phyloP scores from a whole-genome alignment of 495 filamentous ascomycete species.

The Xylaria longipes region DNA sequence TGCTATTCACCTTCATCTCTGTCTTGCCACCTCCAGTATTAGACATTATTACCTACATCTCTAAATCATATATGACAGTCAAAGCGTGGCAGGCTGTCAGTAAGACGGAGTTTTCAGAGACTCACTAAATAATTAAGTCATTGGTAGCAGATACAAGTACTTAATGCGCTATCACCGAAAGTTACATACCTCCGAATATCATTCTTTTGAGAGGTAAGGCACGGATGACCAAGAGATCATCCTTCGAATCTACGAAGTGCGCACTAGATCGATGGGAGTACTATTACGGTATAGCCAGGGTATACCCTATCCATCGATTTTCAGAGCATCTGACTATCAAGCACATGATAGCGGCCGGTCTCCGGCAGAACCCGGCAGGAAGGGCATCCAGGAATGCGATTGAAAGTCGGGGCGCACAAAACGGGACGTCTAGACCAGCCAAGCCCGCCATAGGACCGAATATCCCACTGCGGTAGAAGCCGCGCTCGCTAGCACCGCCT shows the following conservation, averaged over 20 bases:
- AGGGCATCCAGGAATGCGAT: background rate
- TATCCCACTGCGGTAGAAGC: background rate
- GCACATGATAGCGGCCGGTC: background rate
- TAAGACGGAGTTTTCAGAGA: background rate
- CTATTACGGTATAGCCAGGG: slow-evolving; percentile 5
- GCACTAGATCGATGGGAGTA: background rate
- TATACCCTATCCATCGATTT: background rate
- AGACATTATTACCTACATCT: background rate
- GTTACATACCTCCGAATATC: background rate
- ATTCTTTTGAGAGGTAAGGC: background rate
- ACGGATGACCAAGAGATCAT: background rate
- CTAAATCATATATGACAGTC: background rate
- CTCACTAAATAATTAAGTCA: background rate
- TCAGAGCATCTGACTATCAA: background rate
- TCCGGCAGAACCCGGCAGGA: background rate
- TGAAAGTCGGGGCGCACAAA: background rate
- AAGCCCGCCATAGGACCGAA: slow-evolving; percentile 20
- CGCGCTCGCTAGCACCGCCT: background rate
- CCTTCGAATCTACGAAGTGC: background rate
- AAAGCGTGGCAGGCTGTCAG: background rate
- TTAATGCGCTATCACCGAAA: background rate
- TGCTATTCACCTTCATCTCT: background rate
- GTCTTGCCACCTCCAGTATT: background rate
- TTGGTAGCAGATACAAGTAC: background rate
- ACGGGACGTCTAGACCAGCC: slow-evolving; percentile 3